Conservation (phyloP, 2,329 filamentous ascomycete species). For the Paecilomyces fulvus region DNA sequence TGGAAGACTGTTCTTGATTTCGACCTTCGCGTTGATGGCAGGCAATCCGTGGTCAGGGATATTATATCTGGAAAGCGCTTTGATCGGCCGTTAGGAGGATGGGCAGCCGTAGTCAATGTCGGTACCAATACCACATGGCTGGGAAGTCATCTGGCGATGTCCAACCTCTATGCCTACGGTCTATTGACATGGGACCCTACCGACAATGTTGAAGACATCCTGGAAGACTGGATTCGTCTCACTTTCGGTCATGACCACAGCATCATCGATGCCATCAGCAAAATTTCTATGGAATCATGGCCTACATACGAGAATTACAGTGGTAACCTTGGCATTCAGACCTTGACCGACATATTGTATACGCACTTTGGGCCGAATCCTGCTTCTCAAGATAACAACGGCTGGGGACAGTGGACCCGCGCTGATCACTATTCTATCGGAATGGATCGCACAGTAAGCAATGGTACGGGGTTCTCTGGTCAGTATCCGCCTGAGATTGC, state of each 20-base stretch:
- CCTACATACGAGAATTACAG: conserved; percentile 63
- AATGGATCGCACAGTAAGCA: conserved; percentile 62
- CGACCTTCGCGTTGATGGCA: conserved; percentile 53
- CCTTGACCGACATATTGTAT: conserved; percentile 58
- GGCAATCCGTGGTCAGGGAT: conserved; percentile 49
- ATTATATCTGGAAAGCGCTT: conserved; percentile 55
- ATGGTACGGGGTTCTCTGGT: conserved; percentile 57
- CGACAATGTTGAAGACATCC: conserved; percentile 39
- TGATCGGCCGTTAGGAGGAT: conserved; percentile 50
- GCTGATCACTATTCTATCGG: conserved; percentile 53
- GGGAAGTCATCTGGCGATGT: conserved; percentile 61
- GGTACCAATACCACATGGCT: conserved; percentile 60
- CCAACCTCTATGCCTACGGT: conserved; percentile 63
- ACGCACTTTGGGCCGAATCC: conserved; percentile 62
- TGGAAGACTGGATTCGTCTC: conserved; percentile 59
- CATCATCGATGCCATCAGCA: conserved; percentile 51
- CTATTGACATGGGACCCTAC: conserved; percentile 57
- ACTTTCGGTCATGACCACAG: conserved; percentile 51
- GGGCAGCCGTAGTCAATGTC: conserved; percentile 59
- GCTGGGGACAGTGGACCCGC: conserved; percentile 65
- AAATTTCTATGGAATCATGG: conserved; percentile 62
- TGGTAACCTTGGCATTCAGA: conserved; percentile 63
- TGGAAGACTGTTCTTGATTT: conserved; percentile 63
- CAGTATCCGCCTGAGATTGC: conserved; percentile 58
- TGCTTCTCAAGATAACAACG: conserved; percentile 56